phyloP scores from a whole-genome alignment of 805 yeast genomes.

The Candida ovalis region DNA sequence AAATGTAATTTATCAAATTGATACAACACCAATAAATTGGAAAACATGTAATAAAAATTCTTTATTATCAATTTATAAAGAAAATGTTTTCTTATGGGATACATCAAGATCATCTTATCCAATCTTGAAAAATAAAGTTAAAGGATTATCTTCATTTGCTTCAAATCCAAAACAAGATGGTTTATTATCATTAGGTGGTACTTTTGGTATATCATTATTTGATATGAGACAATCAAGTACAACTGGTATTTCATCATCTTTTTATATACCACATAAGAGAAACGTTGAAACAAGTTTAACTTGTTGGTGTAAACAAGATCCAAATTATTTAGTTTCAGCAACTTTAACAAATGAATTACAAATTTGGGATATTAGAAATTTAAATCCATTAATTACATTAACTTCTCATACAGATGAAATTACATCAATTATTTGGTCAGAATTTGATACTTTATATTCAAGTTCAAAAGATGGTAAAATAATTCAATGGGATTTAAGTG shows the following conservation, averaged over 20 bases:
- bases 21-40: slow-evolving; percentile 40
- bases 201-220: slow-evolving; percentile 68
- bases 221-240: slow-evolving; percentile 56
- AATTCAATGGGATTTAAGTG: slow-evolving; percentile 57
- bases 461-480: slow-evolving; percentile 65
- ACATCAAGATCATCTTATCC: slow-evolving; percentile 57
- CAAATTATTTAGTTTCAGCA: slow-evolving; percentile 61
- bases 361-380: slow-evolving; percentile 73
- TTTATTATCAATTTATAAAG: slow-evolving; percentile 60
- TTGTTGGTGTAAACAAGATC: slow-evolving; percentile 61
- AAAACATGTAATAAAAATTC: slow-evolving; percentile 38
- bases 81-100: slow-evolving; percentile 77
- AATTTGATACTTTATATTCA: slow-evolving; percentile 38
- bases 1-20: slow-evolving; percentile 33
- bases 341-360: slow-evolving; percentile 50
- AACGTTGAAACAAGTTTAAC: slow-evolving; percentile 38
- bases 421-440: slow-evolving; percentile 58
- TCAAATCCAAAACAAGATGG: slow-evolving; percentile 44
- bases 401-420: slow-evolving; percentile 54
- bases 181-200: slow-evolving; percentile 61
- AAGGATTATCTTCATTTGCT: slow-evolving; percentile 51
- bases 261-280: slow-evolving; percentile 39
- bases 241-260: slow-evolving; percentile 28
- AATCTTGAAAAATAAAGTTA: slow-evolving; percentile 45
- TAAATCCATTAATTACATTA: slow-evolving; percentile 47